A percentile compares a stretch with the other conserved stretches of the same genome.
These are phyloP conservation scores for Cnidoscolus chayamansa DNA, from an alignment of 441 rosid species.

Conservation along the genomic window DNA sequence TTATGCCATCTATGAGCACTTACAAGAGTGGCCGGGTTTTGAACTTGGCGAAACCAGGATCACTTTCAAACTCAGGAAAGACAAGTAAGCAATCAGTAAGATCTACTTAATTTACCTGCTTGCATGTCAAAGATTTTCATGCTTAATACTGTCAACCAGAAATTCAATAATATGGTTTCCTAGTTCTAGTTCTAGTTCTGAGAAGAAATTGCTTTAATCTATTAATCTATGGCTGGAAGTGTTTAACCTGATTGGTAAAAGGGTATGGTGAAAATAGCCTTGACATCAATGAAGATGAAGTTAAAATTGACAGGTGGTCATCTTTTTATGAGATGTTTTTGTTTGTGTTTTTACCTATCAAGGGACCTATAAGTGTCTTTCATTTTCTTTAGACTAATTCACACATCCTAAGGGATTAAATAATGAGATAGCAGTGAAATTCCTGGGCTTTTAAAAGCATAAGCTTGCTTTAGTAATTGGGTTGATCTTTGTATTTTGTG, in stretches of 20 bases:
- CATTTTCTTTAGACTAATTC: too few species aligned
- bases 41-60: conserved; percentile 74
- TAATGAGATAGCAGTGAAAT: background rate
- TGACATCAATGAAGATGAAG: background rate
- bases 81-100: conserved; percentile 44
- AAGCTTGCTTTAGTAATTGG: background rate
- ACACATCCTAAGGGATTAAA: background rate
- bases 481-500: background rate
- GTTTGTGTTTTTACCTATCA: background rate
- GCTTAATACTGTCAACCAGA: background rate
- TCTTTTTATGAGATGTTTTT: background rate
- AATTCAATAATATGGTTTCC: background rate
- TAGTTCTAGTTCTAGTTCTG: background rate
- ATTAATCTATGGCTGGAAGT: background rate
- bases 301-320: background rate
- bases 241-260: background rate
- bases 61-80: conserved; percentile 72
- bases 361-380: background rate
- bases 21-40: conserved; percentile 71
- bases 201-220: background rate
- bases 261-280: background rate
- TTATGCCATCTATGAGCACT: conserved; percentile 71
- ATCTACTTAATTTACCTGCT: background rate
- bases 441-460: too few species aligned
- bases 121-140: background rate